Conservation (phyloP, 306 rosid species). For the Abrus pulchellus region DNA sequence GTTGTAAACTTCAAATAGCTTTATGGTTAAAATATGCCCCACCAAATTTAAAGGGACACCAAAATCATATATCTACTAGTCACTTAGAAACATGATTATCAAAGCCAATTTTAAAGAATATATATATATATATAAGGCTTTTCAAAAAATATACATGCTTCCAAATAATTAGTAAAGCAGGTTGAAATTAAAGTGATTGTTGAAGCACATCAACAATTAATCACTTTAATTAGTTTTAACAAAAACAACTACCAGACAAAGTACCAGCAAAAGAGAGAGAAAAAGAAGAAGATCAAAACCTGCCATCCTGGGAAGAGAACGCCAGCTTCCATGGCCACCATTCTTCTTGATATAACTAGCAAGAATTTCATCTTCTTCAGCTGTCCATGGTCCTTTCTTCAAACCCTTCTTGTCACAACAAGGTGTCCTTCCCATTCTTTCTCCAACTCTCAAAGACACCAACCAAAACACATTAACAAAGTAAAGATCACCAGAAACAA, state of each 20-base stretch:
- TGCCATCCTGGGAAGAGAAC: slow-evolving; percentile 90
- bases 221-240: background rate
- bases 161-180: background rate
- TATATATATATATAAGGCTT: background rate
- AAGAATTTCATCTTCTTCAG: slow-evolving; percentile 92
- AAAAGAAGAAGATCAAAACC: slow-evolving; percentile 53
- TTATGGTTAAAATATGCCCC: background rate
- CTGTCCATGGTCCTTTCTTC: slow-evolving; percentile 98
- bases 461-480: slow-evolving; percentile 37
- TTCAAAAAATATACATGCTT: background rate
- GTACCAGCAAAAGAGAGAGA: background rate
- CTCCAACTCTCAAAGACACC: slow-evolving; percentile 35
- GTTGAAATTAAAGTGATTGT: background rate
- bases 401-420: slow-evolving; percentile 91
- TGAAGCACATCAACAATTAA: background rate
- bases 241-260: background rate
- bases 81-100: slow-evolving; percentile 9
- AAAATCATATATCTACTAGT: slow-evolving; percentile 13
- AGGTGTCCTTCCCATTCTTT: slow-evolving; percentile 87
- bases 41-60: background rate
- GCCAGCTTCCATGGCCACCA: slow-evolving; percentile 97
- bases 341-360: slow-evolving; percentile 71
- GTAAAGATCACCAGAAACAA: slow-evolving; percentile 43
- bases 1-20: slow-evolving; percentile 8
- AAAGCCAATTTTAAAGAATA: background rate